These are phyloP conservation scores for Monilinia vaccinii-corymbosi DNA, from an alignment of 2,329 filamentous ascomycete genomes.

Conservation along the genomic window DNA sequence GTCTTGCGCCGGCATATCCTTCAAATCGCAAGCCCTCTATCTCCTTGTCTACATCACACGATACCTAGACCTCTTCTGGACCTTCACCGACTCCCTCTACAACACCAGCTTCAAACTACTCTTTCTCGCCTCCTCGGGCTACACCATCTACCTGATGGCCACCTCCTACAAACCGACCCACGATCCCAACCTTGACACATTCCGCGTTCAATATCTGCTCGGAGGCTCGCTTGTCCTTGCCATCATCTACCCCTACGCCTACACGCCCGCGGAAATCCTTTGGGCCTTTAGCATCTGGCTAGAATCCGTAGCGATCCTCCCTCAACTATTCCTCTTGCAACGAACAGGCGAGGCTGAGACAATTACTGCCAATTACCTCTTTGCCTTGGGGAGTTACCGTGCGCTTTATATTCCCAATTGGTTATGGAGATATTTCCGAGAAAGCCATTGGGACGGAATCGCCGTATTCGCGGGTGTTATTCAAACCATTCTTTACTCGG, in stretches of 20 bases:
- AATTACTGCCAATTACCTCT: slow-evolving; percentile 98
- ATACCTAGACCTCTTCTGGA: slow-evolving; percentile 89
- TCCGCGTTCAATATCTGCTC: slow-evolving; percentile 91
- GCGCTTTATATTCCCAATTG: slow-evolving; percentile 98
- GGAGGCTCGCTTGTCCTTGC: slow-evolving; percentile 71
- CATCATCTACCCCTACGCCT: slow-evolving; percentile 76
- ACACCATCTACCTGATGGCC: slow-evolving; percentile 97
- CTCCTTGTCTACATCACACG: slow-evolving; percentile 87
- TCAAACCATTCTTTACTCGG: slow-evolving; percentile 92
- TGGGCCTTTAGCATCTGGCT: slow-evolving; percentile 99
- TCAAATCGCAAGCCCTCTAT: slow-evolving; percentile 96
- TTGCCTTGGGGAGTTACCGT: slow-evolving; percentile 83
- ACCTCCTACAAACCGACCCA: slow-evolving; percentile 96
- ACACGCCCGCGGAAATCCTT: slow-evolving; percentile 73
- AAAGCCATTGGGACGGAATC: slow-evolving; percentile 77
- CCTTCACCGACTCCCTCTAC: slow-evolving; percentile 62
- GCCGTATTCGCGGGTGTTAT: slow-evolving; percentile 81
- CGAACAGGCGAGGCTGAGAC: slow-evolving; percentile 96
- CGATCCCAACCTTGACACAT: slow-evolving; percentile 94
- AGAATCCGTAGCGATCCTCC: slow-evolving; percentile 90
- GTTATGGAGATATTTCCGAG: slow-evolving; percentile 81
- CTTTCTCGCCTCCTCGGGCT: slow-evolving; percentile 82
- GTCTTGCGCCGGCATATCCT: slow-evolving; percentile 82
- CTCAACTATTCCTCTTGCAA: slow-evolving; percentile 97
- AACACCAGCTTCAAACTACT: slow-evolving; percentile 94